phyloP scores from a whole-genome alignment of 1,284 basidiomycete species.

The Gymnopus androsaceus region DNA sequence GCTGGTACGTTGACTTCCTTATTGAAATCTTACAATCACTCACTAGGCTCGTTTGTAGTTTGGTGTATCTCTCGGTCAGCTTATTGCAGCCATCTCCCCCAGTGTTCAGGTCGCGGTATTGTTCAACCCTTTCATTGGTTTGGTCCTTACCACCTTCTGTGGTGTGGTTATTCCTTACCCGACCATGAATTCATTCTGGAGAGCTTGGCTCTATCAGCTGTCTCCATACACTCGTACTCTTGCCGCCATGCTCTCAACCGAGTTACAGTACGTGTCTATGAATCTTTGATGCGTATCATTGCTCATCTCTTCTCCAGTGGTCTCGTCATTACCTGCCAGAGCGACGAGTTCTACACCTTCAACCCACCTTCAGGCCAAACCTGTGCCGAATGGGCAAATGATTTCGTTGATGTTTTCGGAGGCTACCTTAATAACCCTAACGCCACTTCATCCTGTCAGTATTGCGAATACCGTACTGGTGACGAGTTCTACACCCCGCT shows the following conservation, averaged over 20 bases:
- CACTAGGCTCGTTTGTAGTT: conserved; percentile 82
- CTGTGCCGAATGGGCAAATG: conserved; percentile 69
- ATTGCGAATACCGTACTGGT: conserved; percentile 71
- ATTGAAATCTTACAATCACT: conserved; percentile 75
- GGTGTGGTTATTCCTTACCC: conserved; percentile 82
- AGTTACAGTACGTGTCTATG: conserved; percentile 60
- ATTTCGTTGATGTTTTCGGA: conserved; percentile 63
- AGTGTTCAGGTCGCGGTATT: conserved; percentile 77
- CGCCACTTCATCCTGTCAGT: conserved; percentile 64
- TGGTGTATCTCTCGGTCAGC: conserved; percentile 76
- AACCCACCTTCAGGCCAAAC: conserved; percentile 76
- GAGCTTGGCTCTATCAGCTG: conserved; percentile 73
- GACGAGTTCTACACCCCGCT: conserved; percentile 74
- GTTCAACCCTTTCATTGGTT: conserved; percentile 77
- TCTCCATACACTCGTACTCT: conserved; percentile 75
- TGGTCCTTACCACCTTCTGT: conserved; percentile 73
- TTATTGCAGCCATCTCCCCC: conserved; percentile 77
- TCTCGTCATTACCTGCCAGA: conserved; percentile 65
- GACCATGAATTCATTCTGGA: conserved; percentile 71
- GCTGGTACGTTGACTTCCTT: conserved; percentile 51
- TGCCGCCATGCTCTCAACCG: conserved; percentile 76
- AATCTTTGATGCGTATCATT: conserved; percentile 3
- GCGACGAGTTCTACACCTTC: conserved; percentile 70
- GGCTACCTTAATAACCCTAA: conserved; percentile 82
- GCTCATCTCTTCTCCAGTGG: conserved; percentile 44